A percentile compares a stretch with the other conserved stretches of the same genome.
Evolutionary conservation across 371 early-diverging fungal genomes (phyloP).

Genomic region (Gilbertella persicaria): DNA sequence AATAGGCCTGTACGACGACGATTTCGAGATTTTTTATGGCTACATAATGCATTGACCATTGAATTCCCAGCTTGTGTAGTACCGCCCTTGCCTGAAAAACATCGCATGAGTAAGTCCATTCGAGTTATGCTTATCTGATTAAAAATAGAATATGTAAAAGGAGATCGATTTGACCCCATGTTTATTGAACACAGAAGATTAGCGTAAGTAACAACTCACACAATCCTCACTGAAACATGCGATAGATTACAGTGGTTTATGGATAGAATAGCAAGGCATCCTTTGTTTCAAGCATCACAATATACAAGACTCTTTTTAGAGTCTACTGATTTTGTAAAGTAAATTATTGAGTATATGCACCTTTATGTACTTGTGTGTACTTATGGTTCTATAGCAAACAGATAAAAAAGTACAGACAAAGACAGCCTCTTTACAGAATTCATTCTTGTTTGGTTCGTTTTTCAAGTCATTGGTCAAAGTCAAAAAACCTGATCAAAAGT

Average conservation of each 20-base stretch:
- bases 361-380: neutral
- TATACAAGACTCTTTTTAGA: slow-evolving; percentile 80
- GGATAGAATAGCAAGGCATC: slow-evolving; percentile 81
- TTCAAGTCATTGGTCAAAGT: slow-evolving; percentile 86
- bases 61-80: slow-evolving; percentile 83
- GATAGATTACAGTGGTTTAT: slow-evolving; percentile 78
- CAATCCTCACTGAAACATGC: neutral
- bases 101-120: slow-evolving; percentile 71
- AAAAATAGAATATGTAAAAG: slow-evolving; percentile 86
- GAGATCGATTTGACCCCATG: slow-evolving; percentile 86
- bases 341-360: neutral
- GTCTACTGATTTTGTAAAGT: slow-evolving; percentile 69
- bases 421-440: slow-evolving; percentile 64
- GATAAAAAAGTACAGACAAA: slow-evolving; percentile 28
- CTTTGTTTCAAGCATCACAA: slow-evolving; percentile 70
- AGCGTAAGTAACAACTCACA: no score
- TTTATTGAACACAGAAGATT: slow-evolving; percentile 85
- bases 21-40: slow-evolving; percentile 92
- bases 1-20: slow-evolving; percentile 73
- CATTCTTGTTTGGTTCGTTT: slow-evolving; percentile 72
- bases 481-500: slow-evolving; percentile 85
- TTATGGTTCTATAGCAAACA: slow-evolving; percentile 2
- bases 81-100: slow-evolving; percentile 91
- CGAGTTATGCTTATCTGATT: slow-evolving; percentile 1
- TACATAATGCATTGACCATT: slow-evolving; percentile 71